These are phyloP conservation scores for Xylariaceae sp. DNA, from an alignment of 2,329 filamentous ascomycete genomes.

Conservation along the genomic window DNA sequence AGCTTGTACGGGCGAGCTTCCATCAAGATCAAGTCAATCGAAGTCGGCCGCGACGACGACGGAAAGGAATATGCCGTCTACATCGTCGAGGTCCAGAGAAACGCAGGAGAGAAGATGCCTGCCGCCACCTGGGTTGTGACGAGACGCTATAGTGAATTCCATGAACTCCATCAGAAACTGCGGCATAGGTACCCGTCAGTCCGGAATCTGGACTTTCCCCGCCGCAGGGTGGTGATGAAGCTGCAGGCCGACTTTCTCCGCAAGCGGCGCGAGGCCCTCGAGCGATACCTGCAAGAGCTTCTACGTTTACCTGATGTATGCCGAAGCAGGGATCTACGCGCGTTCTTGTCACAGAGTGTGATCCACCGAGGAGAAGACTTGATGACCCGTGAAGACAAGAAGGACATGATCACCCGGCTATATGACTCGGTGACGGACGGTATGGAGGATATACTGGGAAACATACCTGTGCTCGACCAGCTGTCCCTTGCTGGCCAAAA, in stretches of 20 bases:
- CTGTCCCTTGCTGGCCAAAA: constrained; percentile 90
- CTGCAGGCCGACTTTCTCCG: constrained; percentile 93
- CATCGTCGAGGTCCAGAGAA: constrained; percentile 82
- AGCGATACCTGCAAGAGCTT: constrained; percentile 77
- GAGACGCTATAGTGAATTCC: constrained; percentile 94
- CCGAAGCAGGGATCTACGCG: constrained; percentile 82
- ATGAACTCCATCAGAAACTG: constrained; percentile 86
- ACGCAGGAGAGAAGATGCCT: constrained; percentile 91
- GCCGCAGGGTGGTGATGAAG: constrained; percentile 90
- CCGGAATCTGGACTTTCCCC: constrained; percentile 83
- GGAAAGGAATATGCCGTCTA: constrained; percentile 92
- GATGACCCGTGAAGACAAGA: constrained; percentile 59
- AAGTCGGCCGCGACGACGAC: constrained; percentile 86
- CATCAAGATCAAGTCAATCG: constrained; percentile 84
- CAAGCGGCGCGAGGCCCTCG: constrained; percentile 76
- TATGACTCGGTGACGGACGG: constrained; percentile 97
- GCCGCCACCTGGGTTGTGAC: constrained; percentile 92
- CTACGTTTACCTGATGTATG: constrained; percentile 88
- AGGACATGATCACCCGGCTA: constrained; percentile 85
- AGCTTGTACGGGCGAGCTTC: constrained; percentile 89
- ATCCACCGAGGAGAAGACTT: constrained; percentile 57
- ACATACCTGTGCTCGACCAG: constrained; percentile 91
- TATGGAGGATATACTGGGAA: constrained; percentile 96
- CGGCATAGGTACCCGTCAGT: constrained; percentile 82
- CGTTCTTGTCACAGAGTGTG: constrained; percentile 86